phyloP scores from a whole-genome alignment of 2,329 filamentous ascomycete species.

The Blumeriella jaapii region DNA sequence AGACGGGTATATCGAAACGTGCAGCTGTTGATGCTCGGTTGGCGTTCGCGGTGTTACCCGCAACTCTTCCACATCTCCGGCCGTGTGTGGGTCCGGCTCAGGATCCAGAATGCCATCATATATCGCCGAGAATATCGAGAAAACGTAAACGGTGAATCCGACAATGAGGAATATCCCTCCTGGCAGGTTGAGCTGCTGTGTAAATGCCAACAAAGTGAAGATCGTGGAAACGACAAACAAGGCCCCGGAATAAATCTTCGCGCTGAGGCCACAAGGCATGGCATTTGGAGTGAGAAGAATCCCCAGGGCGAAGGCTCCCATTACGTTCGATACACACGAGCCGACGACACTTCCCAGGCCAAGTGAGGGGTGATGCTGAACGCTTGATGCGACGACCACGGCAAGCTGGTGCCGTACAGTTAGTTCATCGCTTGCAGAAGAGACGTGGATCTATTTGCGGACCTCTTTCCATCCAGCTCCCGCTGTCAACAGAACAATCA shows the following conservation, averaged over 20 bases:
- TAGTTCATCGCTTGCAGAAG: background rate
- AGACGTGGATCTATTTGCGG: background rate
- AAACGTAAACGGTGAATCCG: conserved; percentile 34
- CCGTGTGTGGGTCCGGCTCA: conserved; percentile 30
- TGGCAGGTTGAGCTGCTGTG: conserved; percentile 25
- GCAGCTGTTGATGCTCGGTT: conserved; percentile 5
- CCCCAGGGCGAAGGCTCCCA: conserved; percentile 42
- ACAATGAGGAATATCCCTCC: conserved; percentile 31
- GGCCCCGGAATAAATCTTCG: conserved; percentile 35
- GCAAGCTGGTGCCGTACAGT: conserved; percentile 30
- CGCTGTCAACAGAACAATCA: conserved; percentile 39
- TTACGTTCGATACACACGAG: conserved; percentile 40
- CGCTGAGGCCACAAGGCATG: conserved; percentile 34
- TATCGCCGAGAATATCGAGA: conserved; percentile 33
- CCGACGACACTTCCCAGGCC: conserved; percentile 42
- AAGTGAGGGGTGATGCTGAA: conserved; percentile 33
- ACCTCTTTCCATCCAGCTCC: conserved; percentile 45
- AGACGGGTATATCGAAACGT: conserved; percentile 8
- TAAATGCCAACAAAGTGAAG: conserved; percentile 26
- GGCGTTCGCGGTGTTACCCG: background rate
- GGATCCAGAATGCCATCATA: conserved; percentile 32
- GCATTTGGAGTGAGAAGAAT: conserved; percentile 31
- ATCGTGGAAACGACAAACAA: conserved; percentile 33
- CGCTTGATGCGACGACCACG: conserved; percentile 36
- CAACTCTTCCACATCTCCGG: conserved; percentile 3